Evolutionary conservation across 2,329 filamentous ascomycete species (phyloP).

Genomic region (Neoarthrinium moseri): DNA sequence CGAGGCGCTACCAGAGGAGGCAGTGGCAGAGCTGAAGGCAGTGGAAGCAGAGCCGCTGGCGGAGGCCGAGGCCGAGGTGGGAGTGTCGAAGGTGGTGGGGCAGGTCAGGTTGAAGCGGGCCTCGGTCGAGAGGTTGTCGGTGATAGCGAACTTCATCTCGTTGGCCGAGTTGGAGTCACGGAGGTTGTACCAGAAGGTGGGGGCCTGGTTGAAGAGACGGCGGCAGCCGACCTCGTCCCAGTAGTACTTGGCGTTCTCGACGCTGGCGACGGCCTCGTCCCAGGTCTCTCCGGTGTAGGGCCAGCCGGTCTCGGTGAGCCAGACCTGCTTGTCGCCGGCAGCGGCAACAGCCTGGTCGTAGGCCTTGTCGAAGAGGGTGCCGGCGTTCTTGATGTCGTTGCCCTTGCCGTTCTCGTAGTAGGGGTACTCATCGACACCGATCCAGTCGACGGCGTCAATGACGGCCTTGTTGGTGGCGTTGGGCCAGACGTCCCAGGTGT

Average conservation of each 20-base stretch:
- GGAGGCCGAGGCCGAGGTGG: slow-evolving; percentile 21
- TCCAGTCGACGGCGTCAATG: slow-evolving; percentile 61
- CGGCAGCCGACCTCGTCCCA: slow-evolving; percentile 62
- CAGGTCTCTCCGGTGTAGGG: slow-evolving; percentile 52
- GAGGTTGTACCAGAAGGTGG: slow-evolving; percentile 63
- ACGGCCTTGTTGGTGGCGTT: slow-evolving; percentile 59
- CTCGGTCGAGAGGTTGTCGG: slow-evolving; percentile 49
- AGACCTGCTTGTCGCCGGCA: slow-evolving; percentile 52
- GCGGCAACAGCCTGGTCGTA: slow-evolving; percentile 43
- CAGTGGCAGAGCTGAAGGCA: slow-evolving; percentile 5
- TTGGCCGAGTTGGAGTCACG: slow-evolving; percentile 61
- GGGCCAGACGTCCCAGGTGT: slow-evolving; percentile 66
- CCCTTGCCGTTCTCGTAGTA: slow-evolving; percentile 60
- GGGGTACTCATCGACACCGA: slow-evolving; percentile 65
- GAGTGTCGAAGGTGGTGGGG: slow-evolving; percentile 40
- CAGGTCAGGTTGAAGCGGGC: slow-evolving; percentile 55
- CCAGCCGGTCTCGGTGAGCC: slow-evolving; percentile 68
- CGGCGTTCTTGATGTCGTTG: slow-evolving; percentile 55
- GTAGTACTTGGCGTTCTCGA: slow-evolving; percentile 61
- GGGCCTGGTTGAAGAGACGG: slow-evolving; percentile 51
- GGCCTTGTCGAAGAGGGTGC: slow-evolving; percentile 52
- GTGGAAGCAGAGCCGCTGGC: slow-evolving; percentile 14
- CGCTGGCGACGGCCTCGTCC: slow-evolving; percentile 53
- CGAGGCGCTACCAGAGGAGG: slow-evolving; percentile 13
- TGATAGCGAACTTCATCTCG: slow-evolving; percentile 57